These are phyloP conservation scores for Fusarium robinianum DNA, from an alignment of 2,329 filamentous ascomycete genomes.

Conservation along the genomic window DNA sequence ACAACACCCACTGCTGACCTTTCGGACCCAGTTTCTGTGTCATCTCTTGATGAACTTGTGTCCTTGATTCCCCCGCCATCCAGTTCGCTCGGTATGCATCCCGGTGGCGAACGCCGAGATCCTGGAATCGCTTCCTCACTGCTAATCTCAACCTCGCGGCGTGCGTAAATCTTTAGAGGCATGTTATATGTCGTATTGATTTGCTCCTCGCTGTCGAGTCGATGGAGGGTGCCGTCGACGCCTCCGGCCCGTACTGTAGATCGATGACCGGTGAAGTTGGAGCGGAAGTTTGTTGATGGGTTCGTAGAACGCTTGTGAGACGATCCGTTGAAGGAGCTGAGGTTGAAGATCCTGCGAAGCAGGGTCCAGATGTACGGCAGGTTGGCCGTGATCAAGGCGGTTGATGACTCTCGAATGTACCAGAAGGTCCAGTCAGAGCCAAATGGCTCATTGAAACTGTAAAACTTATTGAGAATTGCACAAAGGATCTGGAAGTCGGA, in stretches of 20 bases:
- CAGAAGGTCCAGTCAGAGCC: slow-evolving; percentile 47
- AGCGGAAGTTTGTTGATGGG: slow-evolving; percentile 34
- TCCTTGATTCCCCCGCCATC: slow-evolving; percentile 25
- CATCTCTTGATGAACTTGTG: slow-evolving; percentile 24
- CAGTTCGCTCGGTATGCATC: slow-evolving; percentile 26
- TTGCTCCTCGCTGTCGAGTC: slow-evolving; percentile 45
- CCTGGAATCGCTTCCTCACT: slow-evolving; percentile 30
- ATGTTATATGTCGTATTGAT: slow-evolving; percentile 41
- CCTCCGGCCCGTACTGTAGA: slow-evolving; percentile 31
- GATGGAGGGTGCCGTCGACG: slow-evolving; percentile 33
- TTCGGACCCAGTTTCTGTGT: slow-evolving; percentile 32
- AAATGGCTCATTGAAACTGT: slow-evolving; percentile 47
- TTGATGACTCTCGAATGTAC: slow-evolving; percentile 51
- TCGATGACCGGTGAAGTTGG: slow-evolving; percentile 35
- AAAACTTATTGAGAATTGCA: slow-evolving; percentile 52
- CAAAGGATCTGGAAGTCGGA: slow-evolving; percentile 50
- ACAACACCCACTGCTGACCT: slow-evolving; percentile 34
- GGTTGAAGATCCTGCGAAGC: slow-evolving; percentile 43
- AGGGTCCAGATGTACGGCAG: slow-evolving; percentile 49
- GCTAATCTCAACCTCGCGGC: slow-evolving; percentile 41
- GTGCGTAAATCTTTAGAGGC: slow-evolving; percentile 45
- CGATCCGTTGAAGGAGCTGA: slow-evolving; percentile 42
- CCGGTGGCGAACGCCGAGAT: slow-evolving; percentile 28
- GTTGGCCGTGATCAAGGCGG: slow-evolving; percentile 49
- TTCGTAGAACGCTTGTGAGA: slow-evolving; percentile 36